Evolutionary conservation across 1,139 yeast species (phyloP).

Genomic region (Blastobotrys illinoisensis): DNA sequence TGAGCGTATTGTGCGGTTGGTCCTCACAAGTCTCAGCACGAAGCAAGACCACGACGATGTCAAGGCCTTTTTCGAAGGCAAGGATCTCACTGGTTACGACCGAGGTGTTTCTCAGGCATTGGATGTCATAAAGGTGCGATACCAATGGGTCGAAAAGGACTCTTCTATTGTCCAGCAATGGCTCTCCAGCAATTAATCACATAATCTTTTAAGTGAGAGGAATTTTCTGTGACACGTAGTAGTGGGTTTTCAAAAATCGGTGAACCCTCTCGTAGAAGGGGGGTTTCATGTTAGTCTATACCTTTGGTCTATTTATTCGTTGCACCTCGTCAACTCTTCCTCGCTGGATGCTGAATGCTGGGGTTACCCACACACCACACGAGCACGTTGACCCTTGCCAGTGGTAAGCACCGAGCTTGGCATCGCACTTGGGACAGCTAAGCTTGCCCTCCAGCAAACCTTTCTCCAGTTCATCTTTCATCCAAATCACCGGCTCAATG

Average conservation of each 20-base stretch:
- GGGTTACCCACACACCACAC: slow-evolving; percentile 94
- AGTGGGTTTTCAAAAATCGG: no score
- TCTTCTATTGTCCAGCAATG: slow-evolving; percentile 30
- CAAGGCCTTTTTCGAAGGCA: slow-evolving; percentile 46
- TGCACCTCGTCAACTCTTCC: slow-evolving; percentile 71
- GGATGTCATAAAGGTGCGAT: slow-evolving; percentile 27
- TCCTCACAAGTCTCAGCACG: slow-evolving; percentile 46
- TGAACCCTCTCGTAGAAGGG: no score
- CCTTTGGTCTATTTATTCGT: slow-evolving; percentile 11
- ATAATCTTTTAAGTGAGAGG: not conserved
- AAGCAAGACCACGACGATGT: slow-evolving; percentile 42
- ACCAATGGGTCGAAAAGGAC: slow-evolving; percentile 32
- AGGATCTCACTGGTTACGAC: slow-evolving; percentile 44
- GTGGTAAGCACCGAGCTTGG: slow-evolving; percentile 73
- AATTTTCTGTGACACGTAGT: no score
- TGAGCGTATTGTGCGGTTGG: slow-evolving; percentile 55
- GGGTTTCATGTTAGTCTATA: slow-evolving; percentile 2
- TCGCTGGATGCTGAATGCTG: slow-evolving; percentile 77
- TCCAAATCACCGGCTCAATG: slow-evolving; percentile 86
- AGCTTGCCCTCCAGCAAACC: slow-evolving; percentile 82
- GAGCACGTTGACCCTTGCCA: slow-evolving; percentile 96
- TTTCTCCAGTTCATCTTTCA: slow-evolving; percentile 65
- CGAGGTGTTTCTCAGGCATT: slow-evolving; percentile 31
- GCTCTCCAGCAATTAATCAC: slow-evolving; percentile 16
- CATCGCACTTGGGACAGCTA: slow-evolving; percentile 72